A percentile compares a stretch with the other conserved stretches of the same genome.
Conservation (phyloP, 2,329 filamentous ascomycete species). For the Arachnomyces sp. region DNA sequence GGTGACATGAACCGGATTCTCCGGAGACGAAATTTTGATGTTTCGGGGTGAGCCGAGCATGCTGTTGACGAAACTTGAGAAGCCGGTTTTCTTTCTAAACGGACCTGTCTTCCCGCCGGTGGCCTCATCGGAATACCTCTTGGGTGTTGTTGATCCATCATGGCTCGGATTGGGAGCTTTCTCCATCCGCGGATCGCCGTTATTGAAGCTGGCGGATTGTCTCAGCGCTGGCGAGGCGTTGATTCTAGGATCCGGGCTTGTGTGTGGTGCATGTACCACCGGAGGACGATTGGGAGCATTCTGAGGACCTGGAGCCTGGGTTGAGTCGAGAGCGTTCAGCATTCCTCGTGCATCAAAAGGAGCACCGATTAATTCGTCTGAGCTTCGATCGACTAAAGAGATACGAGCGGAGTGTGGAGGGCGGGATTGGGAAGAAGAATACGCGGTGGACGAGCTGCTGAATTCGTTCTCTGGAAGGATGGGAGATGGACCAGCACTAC, state of each 20-base stretch:
- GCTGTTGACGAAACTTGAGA: slow-evolving; percentile 81
- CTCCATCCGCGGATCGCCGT: slow-evolving; percentile 47
- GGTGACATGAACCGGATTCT: slow-evolving; percentile 95
- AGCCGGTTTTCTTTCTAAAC: slow-evolving; percentile 76
- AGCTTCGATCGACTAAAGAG: slow-evolving; percentile 30
- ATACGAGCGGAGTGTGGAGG: slow-evolving; percentile 28
- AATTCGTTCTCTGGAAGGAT: slow-evolving; percentile 27
- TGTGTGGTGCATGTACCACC: slow-evolving; percentile 41
- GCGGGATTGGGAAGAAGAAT: slow-evolving; percentile 23
- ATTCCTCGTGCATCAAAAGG: slow-evolving; percentile 39
- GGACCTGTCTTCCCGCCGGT: slow-evolving; percentile 53
- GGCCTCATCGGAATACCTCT: slow-evolving; percentile 73
- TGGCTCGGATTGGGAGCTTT: slow-evolving; percentile 37
- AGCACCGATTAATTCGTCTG: slow-evolving; percentile 39
- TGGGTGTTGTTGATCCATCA: slow-evolving; percentile 46
- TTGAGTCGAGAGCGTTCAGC: slow-evolving; percentile 37
- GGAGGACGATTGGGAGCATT: slow-evolving; percentile 34
- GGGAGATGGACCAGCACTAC: slow-evolving; percentile 34
- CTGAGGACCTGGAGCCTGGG: slow-evolving; percentile 20
- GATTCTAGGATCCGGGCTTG: slow-evolving; percentile 48
- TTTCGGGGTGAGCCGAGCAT: slow-evolving; percentile 78
- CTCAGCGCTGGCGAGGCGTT: slow-evolving; percentile 48
- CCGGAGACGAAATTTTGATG: slow-evolving; percentile 91
- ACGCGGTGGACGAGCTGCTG: slow-evolving; percentile 19
- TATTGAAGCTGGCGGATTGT: slow-evolving; percentile 59